These are phyloP conservation scores for Excoecaria agallocha DNA, from an alignment of 345 rosid species.

Conservation along the genomic window DNA sequence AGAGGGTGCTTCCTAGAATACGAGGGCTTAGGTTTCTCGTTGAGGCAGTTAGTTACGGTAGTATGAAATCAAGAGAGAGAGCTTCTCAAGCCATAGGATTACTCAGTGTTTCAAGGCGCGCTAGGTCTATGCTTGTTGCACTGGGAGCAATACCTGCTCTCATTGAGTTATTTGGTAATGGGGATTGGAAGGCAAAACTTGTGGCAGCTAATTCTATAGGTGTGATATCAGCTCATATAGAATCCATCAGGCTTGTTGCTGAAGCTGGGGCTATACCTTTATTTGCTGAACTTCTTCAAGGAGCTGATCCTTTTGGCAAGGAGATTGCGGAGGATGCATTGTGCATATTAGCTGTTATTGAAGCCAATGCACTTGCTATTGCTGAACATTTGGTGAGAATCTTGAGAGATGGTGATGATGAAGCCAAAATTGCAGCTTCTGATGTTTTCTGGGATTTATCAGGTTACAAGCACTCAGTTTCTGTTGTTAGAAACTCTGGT, in stretches of 20 bases:
- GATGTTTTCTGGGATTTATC: constrained; percentile 61
- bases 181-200: constrained; percentile 43
- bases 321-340: constrained; percentile 65
- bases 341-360: constrained; percentile 51
- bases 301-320: constrained; percentile 42
- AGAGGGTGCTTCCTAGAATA: constrained; percentile 39
- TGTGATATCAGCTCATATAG: constrained; percentile 46
- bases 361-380: constrained; percentile 48
- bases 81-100: constrained; percentile 68
- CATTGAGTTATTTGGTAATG: constrained; percentile 47
- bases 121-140: constrained; percentile 46
- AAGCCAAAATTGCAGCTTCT: constrained; percentile 50
- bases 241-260: constrained; percentile 44
- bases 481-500: constrained; percentile 52
- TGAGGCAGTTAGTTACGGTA: constrained; percentile 46
- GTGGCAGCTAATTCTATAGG: constrained; percentile 61
- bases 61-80: constrained; percentile 57
- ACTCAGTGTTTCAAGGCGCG: constrained; percentile 39
- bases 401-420: constrained; percentile 52
- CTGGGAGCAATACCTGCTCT: constrained; percentile 48
- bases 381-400: constrained; percentile 53
- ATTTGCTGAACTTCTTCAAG: constrained; percentile 58
- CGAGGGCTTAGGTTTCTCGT: constrained; percentile 54
- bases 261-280: constrained; percentile 60
- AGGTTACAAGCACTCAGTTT: constrained; percentile 45